Conservation (phyloP, 1,139 yeast species). For the Saccharomyces hybrid region DNA sequence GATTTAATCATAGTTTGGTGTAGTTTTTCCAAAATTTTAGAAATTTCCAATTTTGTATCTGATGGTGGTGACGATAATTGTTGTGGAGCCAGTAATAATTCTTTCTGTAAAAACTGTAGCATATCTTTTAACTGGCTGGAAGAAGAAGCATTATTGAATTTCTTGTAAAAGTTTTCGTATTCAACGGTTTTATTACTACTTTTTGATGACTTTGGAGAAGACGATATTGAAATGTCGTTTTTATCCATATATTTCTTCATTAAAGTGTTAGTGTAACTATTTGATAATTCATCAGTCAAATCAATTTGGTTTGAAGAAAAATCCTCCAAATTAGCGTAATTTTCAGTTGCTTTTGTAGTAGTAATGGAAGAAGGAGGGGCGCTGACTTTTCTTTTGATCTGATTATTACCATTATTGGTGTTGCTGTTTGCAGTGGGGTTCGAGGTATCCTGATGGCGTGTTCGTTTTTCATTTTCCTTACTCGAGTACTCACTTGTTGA, state of each 20-base stretch:
- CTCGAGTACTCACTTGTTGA: slow-evolving; percentile 23
- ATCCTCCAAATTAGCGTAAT: background rate
- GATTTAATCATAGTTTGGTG: slow-evolving; percentile 20
- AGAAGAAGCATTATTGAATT: slow-evolving; percentile 7
- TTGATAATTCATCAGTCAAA: slow-evolving; percentile 25
- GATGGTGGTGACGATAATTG: background rate
- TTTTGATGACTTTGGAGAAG: background rate
- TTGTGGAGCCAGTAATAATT: slow-evolving; percentile 1
- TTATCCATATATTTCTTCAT: slow-evolving; percentile 23
- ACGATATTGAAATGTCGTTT: background rate
- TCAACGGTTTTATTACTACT: slow-evolving; percentile 1
- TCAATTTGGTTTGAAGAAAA: slow-evolving; percentile 16
- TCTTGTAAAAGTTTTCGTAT: slow-evolving; percentile 9
- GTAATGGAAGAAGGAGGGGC: slow-evolving; percentile 14
- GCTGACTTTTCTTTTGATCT: slow-evolving; percentile 16
- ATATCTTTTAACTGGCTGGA: slow-evolving; percentile 10
- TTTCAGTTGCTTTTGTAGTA: background rate
- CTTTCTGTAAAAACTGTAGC: slow-evolving; percentile 10
- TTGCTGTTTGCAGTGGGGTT: slow-evolving; percentile 3
- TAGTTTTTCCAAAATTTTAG: slow-evolving; percentile 1
- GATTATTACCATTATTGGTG: slow-evolving; percentile 4
- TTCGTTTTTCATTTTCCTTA: slow-evolving; percentile 5
- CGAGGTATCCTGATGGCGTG: background rate
- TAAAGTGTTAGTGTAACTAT: slow-evolving; percentile 20
- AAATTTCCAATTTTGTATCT: background rate